Conservation (phyloP, 805 yeast genomes). For the Ogataea thermomethanolica region DNA sequence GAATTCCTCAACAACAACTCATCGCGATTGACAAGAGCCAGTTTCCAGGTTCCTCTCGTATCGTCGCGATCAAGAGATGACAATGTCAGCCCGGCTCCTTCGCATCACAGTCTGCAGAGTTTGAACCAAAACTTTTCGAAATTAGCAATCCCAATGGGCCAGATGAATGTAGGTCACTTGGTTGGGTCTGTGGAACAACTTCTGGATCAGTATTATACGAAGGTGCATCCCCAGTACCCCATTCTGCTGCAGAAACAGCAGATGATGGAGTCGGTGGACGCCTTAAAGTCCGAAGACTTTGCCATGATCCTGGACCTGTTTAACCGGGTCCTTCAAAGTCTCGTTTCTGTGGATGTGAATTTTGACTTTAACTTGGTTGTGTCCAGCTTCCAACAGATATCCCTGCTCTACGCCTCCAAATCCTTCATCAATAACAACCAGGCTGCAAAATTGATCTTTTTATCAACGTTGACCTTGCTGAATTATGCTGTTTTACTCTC, state of each 20-base stretch:
- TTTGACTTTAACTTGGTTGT: slow-evolving; percentile 34
- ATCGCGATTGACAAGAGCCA: slow-evolving; percentile 23
- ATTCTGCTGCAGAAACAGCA: slow-evolving; percentile 37
- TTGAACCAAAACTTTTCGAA: slow-evolving; percentile 22
- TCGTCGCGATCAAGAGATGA: slow-evolving; percentile 21
- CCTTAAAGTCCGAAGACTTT: slow-evolving; percentile 30
- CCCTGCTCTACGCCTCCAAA: slow-evolving; percentile 37
- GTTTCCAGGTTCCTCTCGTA: slow-evolving; percentile 25
- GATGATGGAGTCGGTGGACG: slow-evolving; percentile 26
- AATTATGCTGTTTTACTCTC: slow-evolving; percentile 57
- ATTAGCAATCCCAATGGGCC: slow-evolving; percentile 19
- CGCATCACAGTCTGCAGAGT: slow-evolving; percentile 24
- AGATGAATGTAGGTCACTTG: slow-evolving; percentile 21
- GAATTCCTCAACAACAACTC: slow-evolving; percentile 26
- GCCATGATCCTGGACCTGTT: slow-evolving; percentile 39
- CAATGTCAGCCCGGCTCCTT: slow-evolving; percentile 25
- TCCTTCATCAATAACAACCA: slow-evolving; percentile 28
- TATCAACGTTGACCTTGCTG: slow-evolving; percentile 39
- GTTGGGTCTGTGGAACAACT: slow-evolving; percentile 32
- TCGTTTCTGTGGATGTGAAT: slow-evolving; percentile 30
- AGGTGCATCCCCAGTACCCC: slow-evolving; percentile 44
- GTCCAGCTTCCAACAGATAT: slow-evolving; percentile 34
- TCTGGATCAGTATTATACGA: slow-evolving; percentile 40
- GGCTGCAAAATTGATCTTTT: slow-evolving; percentile 31
- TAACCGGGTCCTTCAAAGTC: slow-evolving; percentile 37